Evolutionary conservation across 257 asterid genomes (phyloP).

Genomic region (Nicotiana sylvestris): DNA sequence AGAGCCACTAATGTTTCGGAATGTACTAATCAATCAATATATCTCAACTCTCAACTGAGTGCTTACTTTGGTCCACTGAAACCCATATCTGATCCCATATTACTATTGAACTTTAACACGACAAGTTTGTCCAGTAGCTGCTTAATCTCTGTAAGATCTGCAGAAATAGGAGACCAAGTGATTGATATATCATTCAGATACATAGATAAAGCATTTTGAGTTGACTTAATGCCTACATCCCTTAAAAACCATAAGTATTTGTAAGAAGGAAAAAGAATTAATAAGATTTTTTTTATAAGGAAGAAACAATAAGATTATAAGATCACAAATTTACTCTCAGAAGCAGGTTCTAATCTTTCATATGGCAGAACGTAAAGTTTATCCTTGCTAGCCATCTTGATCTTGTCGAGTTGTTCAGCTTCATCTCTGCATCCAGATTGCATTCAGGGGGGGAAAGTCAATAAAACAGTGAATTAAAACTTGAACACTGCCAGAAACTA

Average conservation of each 20-base stretch:
- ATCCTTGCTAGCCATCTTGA: slow-evolving; percentile 31
- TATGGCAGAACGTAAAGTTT: slow-evolving; percentile 52
- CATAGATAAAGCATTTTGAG: background rate
- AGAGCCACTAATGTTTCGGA: background rate
- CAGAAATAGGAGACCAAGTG: slow-evolving; percentile 18
- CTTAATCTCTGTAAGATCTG: slow-evolving; percentile 57
- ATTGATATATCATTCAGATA: background rate
- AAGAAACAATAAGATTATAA: background rate
- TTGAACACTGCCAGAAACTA: background rate
- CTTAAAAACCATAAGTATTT: background rate
- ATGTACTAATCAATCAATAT: background rate
- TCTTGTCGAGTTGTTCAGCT: slow-evolving; percentile 28
- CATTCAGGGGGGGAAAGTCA: slow-evolving; percentile 10
- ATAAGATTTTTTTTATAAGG: background rate
- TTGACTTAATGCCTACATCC: slow-evolving; percentile 8
- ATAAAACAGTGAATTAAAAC: background rate
- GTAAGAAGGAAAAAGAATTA: slow-evolving; percentile 3
- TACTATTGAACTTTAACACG: slow-evolving; percentile 60
- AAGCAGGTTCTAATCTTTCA: slow-evolving; percentile 50
- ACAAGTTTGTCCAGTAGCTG: slow-evolving; percentile 77
- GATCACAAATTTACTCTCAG: slow-evolving; percentile 52
- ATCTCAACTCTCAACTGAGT: slow-evolving; percentile 17
- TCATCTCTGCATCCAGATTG: slow-evolving; percentile 50
- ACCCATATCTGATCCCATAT: slow-evolving; percentile 57
- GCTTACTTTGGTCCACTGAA: slow-evolving; percentile 75